Evolutionary conservation across 805 yeast species (phyloP).

Genomic region (Candida cerambycidarum): DNA sequence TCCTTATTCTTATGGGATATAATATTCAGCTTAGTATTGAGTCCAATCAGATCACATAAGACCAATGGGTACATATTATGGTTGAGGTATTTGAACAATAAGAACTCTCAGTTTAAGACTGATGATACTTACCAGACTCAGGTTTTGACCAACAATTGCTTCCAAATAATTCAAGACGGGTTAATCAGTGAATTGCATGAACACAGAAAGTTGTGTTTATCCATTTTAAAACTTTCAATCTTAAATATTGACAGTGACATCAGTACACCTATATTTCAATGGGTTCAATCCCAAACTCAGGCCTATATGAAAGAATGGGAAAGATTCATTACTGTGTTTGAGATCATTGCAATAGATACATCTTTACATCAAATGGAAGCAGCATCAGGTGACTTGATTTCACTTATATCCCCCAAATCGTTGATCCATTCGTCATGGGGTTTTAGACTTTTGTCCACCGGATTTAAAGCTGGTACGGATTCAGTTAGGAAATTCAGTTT

Average conservation of each 20-base stretch:
- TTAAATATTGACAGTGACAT: slow-evolving; percentile 42
- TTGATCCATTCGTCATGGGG: slow-evolving; percentile 70
- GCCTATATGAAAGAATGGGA: slow-evolving; percentile 59
- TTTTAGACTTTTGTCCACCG: slow-evolving; percentile 69
- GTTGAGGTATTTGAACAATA: slow-evolving; percentile 49
- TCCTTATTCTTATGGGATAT: slow-evolving; percentile 45
- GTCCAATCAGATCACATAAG: slow-evolving; percentile 22
- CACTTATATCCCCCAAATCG: slow-evolving; percentile 50
- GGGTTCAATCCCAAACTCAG: slow-evolving; percentile 35
- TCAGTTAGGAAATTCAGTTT: slow-evolving; percentile 67
- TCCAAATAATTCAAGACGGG: slow-evolving; percentile 59
- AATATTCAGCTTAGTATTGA: slow-evolving; percentile 35
- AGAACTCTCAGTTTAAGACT: slow-evolving; percentile 11
- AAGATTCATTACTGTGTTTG: slow-evolving; percentile 70
- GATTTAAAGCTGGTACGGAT: slow-evolving; percentile 74
- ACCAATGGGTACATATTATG: slow-evolving; percentile 53
- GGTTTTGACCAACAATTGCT: slow-evolving; percentile 40
- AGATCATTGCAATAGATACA: slow-evolving; percentile 80
- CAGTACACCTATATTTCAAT: slow-evolving; percentile 37
- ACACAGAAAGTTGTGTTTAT: slow-evolving; percentile 63
- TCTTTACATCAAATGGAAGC: slow-evolving; percentile 85
- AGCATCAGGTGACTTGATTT: slow-evolving; percentile 61
- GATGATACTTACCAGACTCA: slow-evolving; percentile 26
- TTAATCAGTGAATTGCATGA: slow-evolving; percentile 60
- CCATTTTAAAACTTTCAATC: slow-evolving; percentile 63